A percentile compares a stretch with the other conserved stretches of the same genome.
These are phyloP conservation scores for Erucastrum elatum DNA, from an alignment of 345 rosid species.

Conservation along the genomic window DNA sequence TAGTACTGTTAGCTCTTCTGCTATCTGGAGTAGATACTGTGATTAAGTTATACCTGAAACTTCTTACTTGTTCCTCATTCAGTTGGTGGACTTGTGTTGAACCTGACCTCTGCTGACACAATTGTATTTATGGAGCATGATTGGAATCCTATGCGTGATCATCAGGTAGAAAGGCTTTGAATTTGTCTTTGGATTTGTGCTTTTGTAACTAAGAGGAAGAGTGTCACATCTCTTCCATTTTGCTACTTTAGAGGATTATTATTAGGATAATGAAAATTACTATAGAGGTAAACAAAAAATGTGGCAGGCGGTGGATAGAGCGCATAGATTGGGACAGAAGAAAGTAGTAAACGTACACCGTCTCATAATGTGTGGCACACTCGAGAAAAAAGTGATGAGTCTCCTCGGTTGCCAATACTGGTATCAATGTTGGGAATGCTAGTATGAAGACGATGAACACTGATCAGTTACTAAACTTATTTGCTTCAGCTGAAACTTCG, in stretches of 20 bases:
- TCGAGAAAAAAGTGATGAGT: constrained; percentile 98
- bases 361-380: constrained; percentile 96
- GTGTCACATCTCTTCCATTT: constrained; percentile 16
- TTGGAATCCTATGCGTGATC: constrained; percentile 99
- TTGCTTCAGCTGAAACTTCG: constrained; percentile 73
- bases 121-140: constrained; percentile 98
- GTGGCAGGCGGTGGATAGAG: constrained; percentile 98
- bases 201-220: constrained; percentile 8
- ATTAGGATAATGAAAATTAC: too few relatives aligned
- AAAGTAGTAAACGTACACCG: constrained; percentile 97
- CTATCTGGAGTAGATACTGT: constrained; percentile 2
- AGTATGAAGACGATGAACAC: constrained; percentile 98
- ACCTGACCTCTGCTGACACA: constrained; percentile 97
- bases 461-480: constrained; percentile 92
- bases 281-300: neutral
- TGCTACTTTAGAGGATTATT: neutral
- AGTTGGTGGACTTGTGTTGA: constrained; percentile 99
- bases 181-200: neutral
- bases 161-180: constrained; percentile 56
- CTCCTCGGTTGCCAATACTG: constrained; percentile 92
- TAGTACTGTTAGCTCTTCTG: constrained; percentile 1
- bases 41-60: constrained; percentile 8
- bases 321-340: constrained; percentile 92
- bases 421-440: constrained; percentile 90
- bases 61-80: constrained; percentile 21